Evolutionary conservation across 2,329 filamentous ascomycete genomes (phyloP).

Genomic region (Pezizomycotina sp.): DNA sequence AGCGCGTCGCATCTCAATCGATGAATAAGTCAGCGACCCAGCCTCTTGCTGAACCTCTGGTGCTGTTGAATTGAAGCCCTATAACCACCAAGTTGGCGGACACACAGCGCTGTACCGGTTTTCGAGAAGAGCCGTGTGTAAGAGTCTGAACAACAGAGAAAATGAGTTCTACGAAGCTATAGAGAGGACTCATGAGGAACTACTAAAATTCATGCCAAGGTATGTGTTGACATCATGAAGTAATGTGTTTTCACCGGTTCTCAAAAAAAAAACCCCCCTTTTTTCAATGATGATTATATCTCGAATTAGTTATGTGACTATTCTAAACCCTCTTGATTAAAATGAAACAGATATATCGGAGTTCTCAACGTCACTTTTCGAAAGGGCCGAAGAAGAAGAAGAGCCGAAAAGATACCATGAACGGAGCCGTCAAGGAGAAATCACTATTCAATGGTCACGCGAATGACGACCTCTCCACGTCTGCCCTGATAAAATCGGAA

Average conservation of each 20-base stretch:
- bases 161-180: slow-evolving; percentile 98
- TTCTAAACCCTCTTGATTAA: slow-evolving; percentile 12
- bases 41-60: no score
- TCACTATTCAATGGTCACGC: no score
- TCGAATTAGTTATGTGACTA: slow-evolving; percentile 20
- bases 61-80: slow-evolving; percentile 89
- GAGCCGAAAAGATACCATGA: slow-evolving; percentile 28
- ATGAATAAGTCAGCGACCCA: slow-evolving; percentile 28
- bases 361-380: slow-evolving; percentile 67
- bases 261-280: slow-evolving; percentile 22
- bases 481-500: no score
- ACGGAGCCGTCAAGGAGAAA: slow-evolving; percentile 19
- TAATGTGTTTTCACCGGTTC: slow-evolving; percentile 14
- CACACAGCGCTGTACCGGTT: slow-evolving; percentile 95
- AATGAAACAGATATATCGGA: slow-evolving; percentile 63
- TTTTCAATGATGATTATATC: slow-evolving; percentile 17
- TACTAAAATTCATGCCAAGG: slow-evolving; percentile 82
- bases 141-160: slow-evolving; percentile 92
- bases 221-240: slow-evolving; percentile 33
- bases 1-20: slow-evolving; percentile 16
- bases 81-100: slow-evolving; percentile 91
- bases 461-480: no score
- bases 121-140: slow-evolving; percentile 86
- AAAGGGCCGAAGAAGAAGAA: slow-evolving; percentile 39
- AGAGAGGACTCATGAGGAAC: slow-evolving; percentile 73